Evolutionary conservation across 2,329 filamentous ascomycete species (phyloP), one percentile per base, ranked within the genome.

Genomic region (Cladosporium cucumerinum): DNA sequence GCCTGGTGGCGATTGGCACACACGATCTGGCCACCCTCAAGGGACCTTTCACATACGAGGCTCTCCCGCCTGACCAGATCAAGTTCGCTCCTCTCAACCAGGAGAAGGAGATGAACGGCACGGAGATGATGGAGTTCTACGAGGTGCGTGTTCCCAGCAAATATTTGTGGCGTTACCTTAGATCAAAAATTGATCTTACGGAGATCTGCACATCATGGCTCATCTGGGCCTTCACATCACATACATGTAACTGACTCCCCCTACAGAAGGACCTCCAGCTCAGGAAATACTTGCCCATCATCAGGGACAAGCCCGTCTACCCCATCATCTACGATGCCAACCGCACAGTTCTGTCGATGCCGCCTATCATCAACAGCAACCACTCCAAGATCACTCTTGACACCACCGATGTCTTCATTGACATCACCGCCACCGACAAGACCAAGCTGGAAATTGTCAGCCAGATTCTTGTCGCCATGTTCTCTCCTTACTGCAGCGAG

Each of bases 391-490:
- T 99, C 76, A 92, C 89, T 8, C 81, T 96, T 52, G 82, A 96
- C 76, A 98, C 93, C 65, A 94, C 86, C 75, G 97, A 99, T 74
- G 87, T 99, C 74, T 91, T 99, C 79, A 96, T 99, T 77, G 95
- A 99, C 79, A 93, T 97, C 73, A 99, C 95, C 8, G 96, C 93
- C 48, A 94, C 93, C 48, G 95, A 99, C 77, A 89, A 90, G 76
- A 99, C 96, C 30, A 99, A 99, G 82, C 86, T 98, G 52, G 93
- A 97, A 72, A 92, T 99, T 69, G 94, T 97, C 67, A 92, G 90
- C 80, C 93, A 96, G 77, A 97, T 97, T 75, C 89, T 99, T 77
- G 91, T 97, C 49, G 87, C 94, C 73, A 99, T 99, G 94, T 99
- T 99, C 84, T 96, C 91, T 54, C 86, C 89, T 75, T 97, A 98